These are phyloP conservation scores for Stagonosporopsis cucurbitacearum DNA, from an alignment of 2,329 filamentous ascomycete species.

Conservation along the genomic window DNA sequence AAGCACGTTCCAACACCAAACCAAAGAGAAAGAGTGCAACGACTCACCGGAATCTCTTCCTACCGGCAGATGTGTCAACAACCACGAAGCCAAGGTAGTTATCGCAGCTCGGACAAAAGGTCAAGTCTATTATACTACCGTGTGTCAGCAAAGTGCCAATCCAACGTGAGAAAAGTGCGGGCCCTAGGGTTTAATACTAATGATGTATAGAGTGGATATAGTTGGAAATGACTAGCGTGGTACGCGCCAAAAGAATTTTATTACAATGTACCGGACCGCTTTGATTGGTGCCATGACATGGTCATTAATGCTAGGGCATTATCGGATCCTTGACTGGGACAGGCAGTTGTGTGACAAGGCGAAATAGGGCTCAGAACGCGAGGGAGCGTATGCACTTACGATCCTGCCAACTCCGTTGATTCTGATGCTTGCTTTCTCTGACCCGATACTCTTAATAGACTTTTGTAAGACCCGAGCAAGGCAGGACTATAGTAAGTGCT, in stretches of 20 bases:
- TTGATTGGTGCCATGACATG: slow-evolving; percentile 44
- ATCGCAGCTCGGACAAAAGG: slow-evolving; percentile 12
- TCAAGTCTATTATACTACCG: slow-evolving; percentile 13
- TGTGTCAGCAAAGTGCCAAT: slow-evolving; percentile 12
- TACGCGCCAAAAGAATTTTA: slow-evolving; percentile 47
- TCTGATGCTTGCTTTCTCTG: slow-evolving; percentile 38
- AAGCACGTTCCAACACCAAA: not conserved
- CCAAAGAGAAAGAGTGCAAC: slow-evolving; percentile 8
- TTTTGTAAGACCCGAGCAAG: slow-evolving; percentile 43
- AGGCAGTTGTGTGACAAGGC: slow-evolving; percentile 38
- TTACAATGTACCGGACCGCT: slow-evolving; percentile 32
- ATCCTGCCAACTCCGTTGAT: slow-evolving; percentile 45
- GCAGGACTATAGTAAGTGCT: slow-evolving; percentile 46
- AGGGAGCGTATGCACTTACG: slow-evolving; percentile 42
- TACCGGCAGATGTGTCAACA: slow-evolving; percentile 34
- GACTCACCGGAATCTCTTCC: slow-evolving; percentile 45
- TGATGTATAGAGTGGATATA: slow-evolving; percentile 48
- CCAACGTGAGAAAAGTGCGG: slow-evolving; percentile 10
- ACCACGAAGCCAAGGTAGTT: slow-evolving; percentile 37
- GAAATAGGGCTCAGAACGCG: slow-evolving; percentile 25
- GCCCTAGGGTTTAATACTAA: slow-evolving; percentile 42
- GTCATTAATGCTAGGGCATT: slow-evolving; percentile 39
- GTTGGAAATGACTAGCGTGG: slow-evolving; percentile 43
- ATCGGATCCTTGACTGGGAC: slow-evolving; percentile 37
- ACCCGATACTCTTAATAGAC: slow-evolving; percentile 32